Evolutionary conservation across 495 filamentous ascomycete species (phyloP).

Genomic region (Talaromyces borbonicus): DNA sequence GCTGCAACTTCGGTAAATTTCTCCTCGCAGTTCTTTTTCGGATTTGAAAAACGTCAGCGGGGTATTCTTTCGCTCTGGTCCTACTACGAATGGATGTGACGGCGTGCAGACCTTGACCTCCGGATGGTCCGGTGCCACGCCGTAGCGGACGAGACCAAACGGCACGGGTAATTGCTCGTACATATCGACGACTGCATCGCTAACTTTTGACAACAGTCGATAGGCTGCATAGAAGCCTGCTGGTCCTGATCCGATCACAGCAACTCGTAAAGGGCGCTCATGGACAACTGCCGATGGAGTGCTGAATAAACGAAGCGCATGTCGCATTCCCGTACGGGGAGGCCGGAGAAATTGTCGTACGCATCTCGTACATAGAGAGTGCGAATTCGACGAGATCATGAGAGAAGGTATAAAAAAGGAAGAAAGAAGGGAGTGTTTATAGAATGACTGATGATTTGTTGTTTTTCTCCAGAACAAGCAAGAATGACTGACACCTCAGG

Average conservation of each 20-base stretch:
- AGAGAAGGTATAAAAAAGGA: too few species aligned
- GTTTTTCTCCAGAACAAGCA: too few species aligned
- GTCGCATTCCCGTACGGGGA: neutral
- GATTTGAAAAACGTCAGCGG: neutral
- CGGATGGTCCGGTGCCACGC: conserved; percentile 93
- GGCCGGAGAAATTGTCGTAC: neutral
- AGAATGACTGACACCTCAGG: too few species aligned
- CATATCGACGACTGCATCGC: conserved; percentile 77
- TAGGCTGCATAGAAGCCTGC: conserved; percentile 94
- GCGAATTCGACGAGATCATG: neutral
- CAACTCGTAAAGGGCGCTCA: conserved; percentile 56
- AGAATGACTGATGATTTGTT: too few species aligned
- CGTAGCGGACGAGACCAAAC: conserved; percentile 84
- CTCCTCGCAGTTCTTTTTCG: conserved; percentile 74
- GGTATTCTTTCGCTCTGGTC: neutral
- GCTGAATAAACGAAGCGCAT: neutral
- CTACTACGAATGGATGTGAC: neutral
- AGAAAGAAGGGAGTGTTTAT: too few species aligned
- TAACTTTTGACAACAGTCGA: conserved; percentile 63
- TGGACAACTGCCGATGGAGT: neutral
- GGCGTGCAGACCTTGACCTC: conserved; percentile 74
- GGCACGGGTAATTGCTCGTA: conserved; percentile 90
- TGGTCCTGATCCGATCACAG: conserved; percentile 88
- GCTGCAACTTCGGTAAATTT: conserved; percentile 82
- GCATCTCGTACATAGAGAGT: conserved; percentile 2